Conservation (phyloP, 306 rosid species). For the Adenanthera pavonina region DNA sequence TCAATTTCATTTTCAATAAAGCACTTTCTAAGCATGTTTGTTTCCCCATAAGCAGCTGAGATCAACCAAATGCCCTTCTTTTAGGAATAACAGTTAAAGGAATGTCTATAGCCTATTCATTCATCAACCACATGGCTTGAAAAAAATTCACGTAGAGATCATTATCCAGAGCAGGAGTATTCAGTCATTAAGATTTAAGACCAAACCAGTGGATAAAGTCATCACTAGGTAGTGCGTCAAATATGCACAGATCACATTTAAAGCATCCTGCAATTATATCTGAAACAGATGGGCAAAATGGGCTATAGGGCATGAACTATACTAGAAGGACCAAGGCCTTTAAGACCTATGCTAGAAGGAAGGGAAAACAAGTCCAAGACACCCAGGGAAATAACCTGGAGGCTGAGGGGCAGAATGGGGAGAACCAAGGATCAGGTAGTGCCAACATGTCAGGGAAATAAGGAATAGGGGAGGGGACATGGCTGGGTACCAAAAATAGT, state of each 20-base stretch:
- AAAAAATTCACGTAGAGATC: neutral
- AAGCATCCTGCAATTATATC: neutral
- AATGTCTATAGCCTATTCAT: neutral
- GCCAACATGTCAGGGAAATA: neutral
- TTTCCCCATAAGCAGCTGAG: slow-evolving; percentile 1
- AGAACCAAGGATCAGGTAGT: no score
- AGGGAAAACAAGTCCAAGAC: neutral
- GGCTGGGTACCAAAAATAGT: no score
- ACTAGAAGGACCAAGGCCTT: neutral
- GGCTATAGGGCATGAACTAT: neutral
- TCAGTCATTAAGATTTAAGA: slow-evolving; percentile 19
- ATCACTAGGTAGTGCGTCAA: neutral
- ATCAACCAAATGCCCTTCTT: slow-evolving; percentile 18
- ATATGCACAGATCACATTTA: neutral
- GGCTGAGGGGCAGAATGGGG: no score
- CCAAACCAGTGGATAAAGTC: slow-evolving; percentile 13
- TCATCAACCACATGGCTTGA: slow-evolving; percentile 13
- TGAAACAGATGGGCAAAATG: neutral
- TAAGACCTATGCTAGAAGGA: neutral
- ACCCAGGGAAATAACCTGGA: no score
- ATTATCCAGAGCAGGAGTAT: slow-evolving; percentile 19
- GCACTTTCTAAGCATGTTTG: neutral
- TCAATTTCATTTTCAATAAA: neutral
- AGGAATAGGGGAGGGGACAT: neutral
- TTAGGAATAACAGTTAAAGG: neutral